Percentiles rank a stretch among this genome's conserved stretches.
phyloP scores from a whole-genome alignment of 1,284 basidiomycete species.

The Naganishia albida region DNA sequence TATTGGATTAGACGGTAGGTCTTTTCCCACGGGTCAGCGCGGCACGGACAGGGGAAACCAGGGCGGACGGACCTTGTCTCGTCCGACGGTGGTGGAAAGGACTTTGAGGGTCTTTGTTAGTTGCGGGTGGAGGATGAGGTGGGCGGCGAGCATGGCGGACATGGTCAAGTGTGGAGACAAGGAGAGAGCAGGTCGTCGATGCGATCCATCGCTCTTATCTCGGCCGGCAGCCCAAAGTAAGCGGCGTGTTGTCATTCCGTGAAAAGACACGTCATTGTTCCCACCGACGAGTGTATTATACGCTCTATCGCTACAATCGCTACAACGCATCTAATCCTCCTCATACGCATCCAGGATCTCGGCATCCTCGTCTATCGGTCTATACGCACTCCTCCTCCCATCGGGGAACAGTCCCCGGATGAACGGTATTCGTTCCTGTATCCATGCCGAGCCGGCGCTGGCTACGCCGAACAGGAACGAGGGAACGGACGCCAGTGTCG shows the following conservation, averaged over 20 bases:
- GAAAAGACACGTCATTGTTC: too few relatives aligned
- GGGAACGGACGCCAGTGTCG: conserved; percentile 76
- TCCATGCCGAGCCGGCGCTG: conserved; percentile 61
- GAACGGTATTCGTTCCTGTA: conserved; percentile 59
- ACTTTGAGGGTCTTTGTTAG: conserved; percentile 75
- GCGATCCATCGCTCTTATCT: too few relatives aligned
- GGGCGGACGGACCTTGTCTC: conserved; percentile 81
- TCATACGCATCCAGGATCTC: conserved; percentile 33
- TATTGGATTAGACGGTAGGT: conserved; percentile 90
- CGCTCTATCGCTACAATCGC: too few relatives aligned
- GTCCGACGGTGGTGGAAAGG: conserved; percentile 74
- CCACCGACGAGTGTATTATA: too few relatives aligned
- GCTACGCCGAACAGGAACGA: conserved; percentile 79
- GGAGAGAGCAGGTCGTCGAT: too few relatives aligned
- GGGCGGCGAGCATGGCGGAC: conserved; percentile 59
- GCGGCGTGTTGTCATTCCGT: too few relatives aligned
- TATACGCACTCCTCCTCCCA: conserved; percentile 68
- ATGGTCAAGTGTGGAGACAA: conserved; percentile 35
- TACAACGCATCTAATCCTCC: conserved; percentile 25
- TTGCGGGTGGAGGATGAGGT: conserved; percentile 79
- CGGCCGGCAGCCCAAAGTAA: too few relatives aligned
- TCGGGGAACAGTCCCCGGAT: conserved; percentile 52
- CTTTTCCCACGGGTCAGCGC: too few relatives aligned
- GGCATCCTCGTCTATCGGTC: conserved; percentile 65
- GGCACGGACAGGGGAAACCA: too few relatives aligned